These are phyloP conservation scores for Pelargonium fulgidum DNA, from an alignment of 441 rosid genomes.

Conservation along the genomic window DNA sequence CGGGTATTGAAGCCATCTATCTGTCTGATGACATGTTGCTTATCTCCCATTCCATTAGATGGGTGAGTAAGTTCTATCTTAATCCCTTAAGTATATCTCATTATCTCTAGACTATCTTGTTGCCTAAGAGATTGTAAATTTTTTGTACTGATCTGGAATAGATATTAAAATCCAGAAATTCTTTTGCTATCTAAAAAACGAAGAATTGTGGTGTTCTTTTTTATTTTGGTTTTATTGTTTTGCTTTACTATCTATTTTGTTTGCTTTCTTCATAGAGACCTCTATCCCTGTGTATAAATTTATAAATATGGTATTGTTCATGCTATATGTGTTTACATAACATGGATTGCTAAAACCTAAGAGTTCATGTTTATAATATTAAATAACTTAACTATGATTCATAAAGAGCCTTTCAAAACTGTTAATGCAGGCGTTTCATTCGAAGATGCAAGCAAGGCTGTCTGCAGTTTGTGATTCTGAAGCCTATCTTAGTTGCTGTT, in stretches of 20 bases:
- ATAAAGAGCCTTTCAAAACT: slow-evolving; percentile 12
- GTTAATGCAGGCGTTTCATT: slow-evolving; percentile 71
- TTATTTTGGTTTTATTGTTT: no score
- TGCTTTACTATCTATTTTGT: background rate
- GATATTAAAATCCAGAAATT: background rate
- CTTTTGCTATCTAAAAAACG: background rate
- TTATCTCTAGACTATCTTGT: background rate
- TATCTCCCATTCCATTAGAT: background rate
- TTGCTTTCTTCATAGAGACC: background rate
- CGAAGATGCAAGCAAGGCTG: slow-evolving; percentile 97
- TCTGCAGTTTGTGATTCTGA: slow-evolving; percentile 89
- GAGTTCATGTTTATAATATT: background rate
- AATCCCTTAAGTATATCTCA: background rate
- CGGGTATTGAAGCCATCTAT: background rate
- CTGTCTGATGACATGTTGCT: background rate
- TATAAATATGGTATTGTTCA: background rate
- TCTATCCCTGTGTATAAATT: background rate
- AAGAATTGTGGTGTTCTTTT: background rate
- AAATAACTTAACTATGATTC: slow-evolving; percentile 15
- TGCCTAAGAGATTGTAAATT: background rate
- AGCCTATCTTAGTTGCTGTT: slow-evolving; percentile 76
- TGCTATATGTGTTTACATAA: background rate
- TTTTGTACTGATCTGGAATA: no score
- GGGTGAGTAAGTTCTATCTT: background rate
- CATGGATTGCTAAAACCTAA: background rate